These are phyloP conservation scores for Phlebopus sp. DNA, from an alignment of 1,284 basidiomycete species.

Conservation along the genomic window DNA sequence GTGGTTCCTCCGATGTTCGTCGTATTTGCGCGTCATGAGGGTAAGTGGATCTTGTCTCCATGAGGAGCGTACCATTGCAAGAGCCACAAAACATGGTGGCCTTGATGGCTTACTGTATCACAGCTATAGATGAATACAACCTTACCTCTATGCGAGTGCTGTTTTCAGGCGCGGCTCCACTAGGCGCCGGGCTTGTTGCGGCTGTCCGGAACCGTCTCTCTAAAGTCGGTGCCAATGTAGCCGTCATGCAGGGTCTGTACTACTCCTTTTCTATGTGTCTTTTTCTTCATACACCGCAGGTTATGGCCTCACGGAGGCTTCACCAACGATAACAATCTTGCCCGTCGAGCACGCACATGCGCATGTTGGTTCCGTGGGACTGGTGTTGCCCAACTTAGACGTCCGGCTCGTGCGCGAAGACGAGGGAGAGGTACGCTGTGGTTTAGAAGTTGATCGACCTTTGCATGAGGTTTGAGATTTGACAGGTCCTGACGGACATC, in stretches of 20 bases:
- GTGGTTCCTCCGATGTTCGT: slow-evolving; percentile 88
- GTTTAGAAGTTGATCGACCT: not conserved
- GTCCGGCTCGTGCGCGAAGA: slow-evolving; percentile 68
- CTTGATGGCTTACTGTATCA: slow-evolving; percentile 22
- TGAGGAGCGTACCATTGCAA: not conserved
- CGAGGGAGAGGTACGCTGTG: slow-evolving; percentile 40
- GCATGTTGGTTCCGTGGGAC: slow-evolving; percentile 67
- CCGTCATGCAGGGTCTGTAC: slow-evolving; percentile 45
- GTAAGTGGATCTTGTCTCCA: slow-evolving; percentile 33
- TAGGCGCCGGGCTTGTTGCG: slow-evolving; percentile 60
- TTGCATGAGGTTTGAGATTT: not conserved
- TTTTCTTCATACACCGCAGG: slow-evolving; percentile 37
- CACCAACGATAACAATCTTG: slow-evolving; percentile 56
- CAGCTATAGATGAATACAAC: slow-evolving; percentile 70
- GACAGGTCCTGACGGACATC: slow-evolving; percentile 26
- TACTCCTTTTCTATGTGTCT: not conserved
- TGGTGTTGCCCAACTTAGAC: slow-evolving; percentile 76
- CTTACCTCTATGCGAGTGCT: slow-evolving; percentile 59
- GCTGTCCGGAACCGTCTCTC: slow-evolving; percentile 42
- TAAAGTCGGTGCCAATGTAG: slow-evolving; percentile 33
- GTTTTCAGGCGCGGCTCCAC: slow-evolving; percentile 81
- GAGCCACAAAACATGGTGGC: not conserved
- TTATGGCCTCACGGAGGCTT: slow-evolving; percentile 80
- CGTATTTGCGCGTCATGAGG: slow-evolving; percentile 62
- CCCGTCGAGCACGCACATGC: slow-evolving; percentile 36